phyloP scores from a whole-genome alignment of 2,329 filamentous ascomycete genomes.

The Ophiostoma angusticollis region DNA sequence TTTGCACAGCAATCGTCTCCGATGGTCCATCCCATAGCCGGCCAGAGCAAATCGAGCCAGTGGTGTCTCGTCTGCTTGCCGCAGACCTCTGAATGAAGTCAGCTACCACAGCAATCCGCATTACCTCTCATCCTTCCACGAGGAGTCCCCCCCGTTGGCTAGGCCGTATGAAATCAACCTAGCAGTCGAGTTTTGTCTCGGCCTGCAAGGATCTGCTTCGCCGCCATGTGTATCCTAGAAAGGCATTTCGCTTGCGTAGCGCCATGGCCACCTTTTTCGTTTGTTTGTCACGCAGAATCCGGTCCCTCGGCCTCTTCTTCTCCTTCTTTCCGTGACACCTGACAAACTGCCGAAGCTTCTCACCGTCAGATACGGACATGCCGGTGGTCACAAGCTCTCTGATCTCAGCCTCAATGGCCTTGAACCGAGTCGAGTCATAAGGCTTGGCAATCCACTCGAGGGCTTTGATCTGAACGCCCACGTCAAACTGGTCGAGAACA shows the following conservation, averaged over 20 bases:
- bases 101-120: too few relatives aligned
- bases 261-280: constrained; percentile 59
- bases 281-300: constrained; percentile 60
- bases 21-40: too few relatives aligned
- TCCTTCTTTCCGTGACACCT: constrained; percentile 47
- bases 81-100: too few relatives aligned
- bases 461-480: constrained; percentile 27
- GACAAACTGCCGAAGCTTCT: constrained; percentile 37
- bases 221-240: constrained; percentile 81
- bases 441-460: constrained; percentile 33
- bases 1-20: too few relatives aligned
- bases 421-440: constrained; percentile 35
- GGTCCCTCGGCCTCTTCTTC: constrained; percentile 71
- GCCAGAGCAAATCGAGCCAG: too few relatives aligned
- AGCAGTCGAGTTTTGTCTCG: too few relatives aligned
- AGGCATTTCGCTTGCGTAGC: constrained; percentile 69
- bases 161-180: too few relatives aligned
- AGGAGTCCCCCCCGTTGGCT: too few relatives aligned
- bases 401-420: constrained; percentile 36
- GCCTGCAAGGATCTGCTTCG: too few relatives aligned
- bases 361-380: constrained; percentile 25
- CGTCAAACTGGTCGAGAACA: background rate
- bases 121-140: too few relatives aligned
- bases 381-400: constrained; percentile 22
- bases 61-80: too few relatives aligned